A percentile compares a stretch with the other conserved stretches of the same genome.
Conservation (phyloP, 345 rosid genomes). For the Gossypium turneri region DNA sequence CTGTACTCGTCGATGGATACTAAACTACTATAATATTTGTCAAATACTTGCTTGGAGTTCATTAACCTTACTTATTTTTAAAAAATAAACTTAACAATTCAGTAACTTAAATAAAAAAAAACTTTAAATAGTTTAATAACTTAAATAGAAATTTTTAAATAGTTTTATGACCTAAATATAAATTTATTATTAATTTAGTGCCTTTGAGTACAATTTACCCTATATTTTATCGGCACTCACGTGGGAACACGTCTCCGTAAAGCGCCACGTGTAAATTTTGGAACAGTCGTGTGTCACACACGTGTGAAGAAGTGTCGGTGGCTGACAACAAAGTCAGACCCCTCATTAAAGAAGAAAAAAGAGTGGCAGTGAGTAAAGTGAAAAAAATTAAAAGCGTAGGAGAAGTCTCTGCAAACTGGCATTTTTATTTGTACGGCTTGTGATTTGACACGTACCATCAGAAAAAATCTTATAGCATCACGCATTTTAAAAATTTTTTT, state of each 20-base stretch:
- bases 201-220: no score
- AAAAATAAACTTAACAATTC: no score
- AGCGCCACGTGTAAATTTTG: neutral
- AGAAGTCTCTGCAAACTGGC: neutral
- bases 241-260: neutral
- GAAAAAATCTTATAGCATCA: neutral
- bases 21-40: no score
- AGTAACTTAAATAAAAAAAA: no score
- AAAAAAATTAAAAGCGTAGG: neutral
- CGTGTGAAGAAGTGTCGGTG: slow-evolving; percentile 16
- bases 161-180: no score
- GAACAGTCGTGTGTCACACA: neutral
- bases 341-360: neutral
- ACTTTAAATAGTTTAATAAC: no score
- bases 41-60: no score
- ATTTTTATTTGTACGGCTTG: neutral
- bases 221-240: neutral
- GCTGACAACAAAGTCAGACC: slow-evolving; percentile 12
- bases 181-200: no score
- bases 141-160: no score
- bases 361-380: neutral
- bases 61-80: no score
- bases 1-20: no score
- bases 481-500: neutral
- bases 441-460: neutral